These are phyloP conservation scores for Tetracladium setigerum DNA, from an alignment of 495 filamentous ascomycete genomes.

Conservation along the genomic window DNA sequence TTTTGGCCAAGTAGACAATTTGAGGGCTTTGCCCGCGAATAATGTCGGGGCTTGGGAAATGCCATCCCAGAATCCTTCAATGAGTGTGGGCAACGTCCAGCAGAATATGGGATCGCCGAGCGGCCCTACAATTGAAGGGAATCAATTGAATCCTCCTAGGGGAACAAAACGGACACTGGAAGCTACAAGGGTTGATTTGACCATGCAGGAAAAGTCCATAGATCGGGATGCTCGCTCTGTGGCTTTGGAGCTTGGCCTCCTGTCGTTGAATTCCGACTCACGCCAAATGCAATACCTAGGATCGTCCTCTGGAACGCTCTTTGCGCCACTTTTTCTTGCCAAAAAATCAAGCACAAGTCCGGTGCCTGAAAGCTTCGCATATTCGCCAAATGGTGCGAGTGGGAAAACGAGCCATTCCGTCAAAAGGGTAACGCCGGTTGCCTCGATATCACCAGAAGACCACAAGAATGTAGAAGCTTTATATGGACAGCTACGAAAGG, in stretches of 20 bases:
- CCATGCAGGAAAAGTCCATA: neutral
- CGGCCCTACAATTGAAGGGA: too few species aligned
- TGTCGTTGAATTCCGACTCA: neutral
- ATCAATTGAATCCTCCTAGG: too few species aligned
- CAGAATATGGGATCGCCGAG: too few species aligned
- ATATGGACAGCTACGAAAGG: neutral
- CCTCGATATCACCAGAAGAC: too few species aligned
- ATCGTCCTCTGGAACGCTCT: neutral
- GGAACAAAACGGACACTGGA: neutral
- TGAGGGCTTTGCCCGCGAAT: too few species aligned
- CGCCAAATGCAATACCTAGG: slow-evolving; percentile 1
- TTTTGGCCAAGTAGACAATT: neutral
- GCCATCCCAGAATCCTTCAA: neutral
- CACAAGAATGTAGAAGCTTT: too few species aligned
- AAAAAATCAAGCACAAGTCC: neutral
- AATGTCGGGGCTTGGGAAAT: neutral
- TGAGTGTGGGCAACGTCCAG: too few species aligned
- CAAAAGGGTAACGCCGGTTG: too few species aligned
- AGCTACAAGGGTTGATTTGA: too few species aligned
- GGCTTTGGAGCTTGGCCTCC: neutral
- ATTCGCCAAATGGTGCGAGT: too few species aligned
- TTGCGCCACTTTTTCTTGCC: neutral
- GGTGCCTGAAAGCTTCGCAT: too few species aligned
- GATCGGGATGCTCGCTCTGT: slow-evolving; percentile 2
- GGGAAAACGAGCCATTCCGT: too few species aligned